Conservation (phyloP, 2,329 filamentous ascomycete genomes). For the Xylariaceae sp. region DNA sequence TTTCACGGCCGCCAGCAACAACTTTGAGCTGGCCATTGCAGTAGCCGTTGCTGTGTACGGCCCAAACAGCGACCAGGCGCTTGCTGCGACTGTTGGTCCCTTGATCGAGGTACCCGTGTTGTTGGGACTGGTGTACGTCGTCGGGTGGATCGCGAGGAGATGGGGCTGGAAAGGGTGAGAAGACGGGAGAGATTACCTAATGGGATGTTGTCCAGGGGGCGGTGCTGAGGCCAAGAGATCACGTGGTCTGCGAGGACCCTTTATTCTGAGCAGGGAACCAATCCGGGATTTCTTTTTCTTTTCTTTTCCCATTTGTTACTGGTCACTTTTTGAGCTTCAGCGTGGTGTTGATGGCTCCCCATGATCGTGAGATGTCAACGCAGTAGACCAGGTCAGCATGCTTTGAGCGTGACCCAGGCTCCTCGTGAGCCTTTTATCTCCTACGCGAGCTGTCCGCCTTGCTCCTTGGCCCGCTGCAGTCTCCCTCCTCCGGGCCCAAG, state of each 20-base stretch:
- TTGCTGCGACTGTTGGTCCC: constrained; percentile 78
- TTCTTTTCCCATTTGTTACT: neutral
- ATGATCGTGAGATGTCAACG: neutral
- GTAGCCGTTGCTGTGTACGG: constrained; percentile 81
- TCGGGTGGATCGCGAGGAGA: constrained; percentile 53
- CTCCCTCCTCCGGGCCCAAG: neutral
- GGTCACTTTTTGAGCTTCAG: neutral
- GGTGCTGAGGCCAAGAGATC: neutral
- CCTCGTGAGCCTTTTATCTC: neutral
- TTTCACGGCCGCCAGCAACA: constrained; percentile 87
- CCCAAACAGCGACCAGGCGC: constrained; percentile 68
- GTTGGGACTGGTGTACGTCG: constrained; percentile 68
- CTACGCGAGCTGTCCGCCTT: neutral
- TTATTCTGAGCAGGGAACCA: neutral
- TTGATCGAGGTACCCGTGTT: constrained; percentile 83
- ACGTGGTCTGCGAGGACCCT: neutral
- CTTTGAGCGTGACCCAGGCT: neutral
- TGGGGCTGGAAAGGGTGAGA: constrained; percentile 49
- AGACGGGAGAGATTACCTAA: constrained; percentile 3
- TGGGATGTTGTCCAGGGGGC: neutral
- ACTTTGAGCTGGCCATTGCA: constrained; percentile 87
- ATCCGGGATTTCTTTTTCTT: neutral
- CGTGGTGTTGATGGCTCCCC: neutral
- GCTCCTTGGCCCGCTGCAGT: neutral
- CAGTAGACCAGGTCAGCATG: neutral